Evolutionary conservation across 2,329 filamentous ascomycete species (phyloP).

Genomic region (Lasiodiplodia citricola): DNA sequence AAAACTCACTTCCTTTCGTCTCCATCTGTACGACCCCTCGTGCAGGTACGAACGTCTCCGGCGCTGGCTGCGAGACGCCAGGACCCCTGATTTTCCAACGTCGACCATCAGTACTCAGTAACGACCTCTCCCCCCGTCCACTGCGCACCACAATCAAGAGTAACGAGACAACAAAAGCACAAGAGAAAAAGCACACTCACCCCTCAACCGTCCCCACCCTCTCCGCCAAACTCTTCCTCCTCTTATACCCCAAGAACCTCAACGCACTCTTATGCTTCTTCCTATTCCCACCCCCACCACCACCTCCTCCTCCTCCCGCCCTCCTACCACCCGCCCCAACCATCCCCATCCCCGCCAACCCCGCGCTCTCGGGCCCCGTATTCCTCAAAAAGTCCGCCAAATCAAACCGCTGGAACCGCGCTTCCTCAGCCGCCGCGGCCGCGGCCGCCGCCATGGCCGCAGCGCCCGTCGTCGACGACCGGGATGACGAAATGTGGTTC

Average conservation of each 20-base stretch:
- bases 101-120: background rate
- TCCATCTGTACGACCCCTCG: conserved; percentile 40
- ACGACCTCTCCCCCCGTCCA: background rate
- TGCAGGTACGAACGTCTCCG: conserved; percentile 29
- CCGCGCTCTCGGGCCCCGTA: conserved; percentile 38
- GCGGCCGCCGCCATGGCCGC: background rate
- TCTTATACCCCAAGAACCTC: conserved; percentile 37
- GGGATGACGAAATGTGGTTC: too few species aligned
- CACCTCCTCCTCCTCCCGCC: background rate
- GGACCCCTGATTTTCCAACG: background rate
- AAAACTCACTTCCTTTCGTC: conserved; percentile 38
- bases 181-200: background rate
- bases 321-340: conserved; percentile 7
- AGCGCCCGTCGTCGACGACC: too few species aligned
- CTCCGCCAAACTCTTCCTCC: conserved; percentile 24
- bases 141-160: background rate
- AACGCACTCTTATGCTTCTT: conserved; percentile 36
- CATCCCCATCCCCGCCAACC: background rate
- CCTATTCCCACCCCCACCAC: background rate
- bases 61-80: conserved; percentile 5
- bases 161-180: background rate
- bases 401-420: conserved; percentile 30
- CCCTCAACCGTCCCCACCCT: conserved; percentile 25
- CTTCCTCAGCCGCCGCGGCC: background rate
- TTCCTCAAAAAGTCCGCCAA: conserved; percentile 46